These are phyloP conservation scores for Sphenostylis stenocarpa DNA, from an alignment of 306 rosid genomes.

Conservation along the genomic window DNA sequence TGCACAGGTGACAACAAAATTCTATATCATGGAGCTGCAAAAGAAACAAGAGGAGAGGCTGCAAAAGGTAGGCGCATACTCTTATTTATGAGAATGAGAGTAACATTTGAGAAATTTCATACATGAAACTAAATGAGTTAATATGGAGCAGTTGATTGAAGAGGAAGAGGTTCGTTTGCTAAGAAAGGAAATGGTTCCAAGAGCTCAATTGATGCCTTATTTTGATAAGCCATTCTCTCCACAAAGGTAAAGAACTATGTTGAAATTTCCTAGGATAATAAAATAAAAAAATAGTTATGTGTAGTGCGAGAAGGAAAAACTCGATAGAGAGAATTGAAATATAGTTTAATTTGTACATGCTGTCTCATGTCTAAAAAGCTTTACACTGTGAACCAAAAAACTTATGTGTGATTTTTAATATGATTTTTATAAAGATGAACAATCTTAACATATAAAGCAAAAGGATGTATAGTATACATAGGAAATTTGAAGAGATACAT, in stretches of 20 bases:
- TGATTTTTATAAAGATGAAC: too few relatives aligned
- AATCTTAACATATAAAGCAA: too few relatives aligned
- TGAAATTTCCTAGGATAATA: background rate
- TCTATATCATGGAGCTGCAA: slow-evolving; percentile 59
- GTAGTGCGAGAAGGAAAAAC: background rate
- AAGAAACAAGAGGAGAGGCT: slow-evolving; percentile 69
- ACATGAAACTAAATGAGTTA: background rate
- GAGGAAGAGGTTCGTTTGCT: slow-evolving; percentile 86
- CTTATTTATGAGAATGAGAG: background rate
- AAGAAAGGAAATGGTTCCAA: slow-evolving; percentile 95
- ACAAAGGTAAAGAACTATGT: slow-evolving; percentile 57
- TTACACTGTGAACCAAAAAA: background rate
- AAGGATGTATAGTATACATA: too few relatives aligned
- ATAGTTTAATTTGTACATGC: background rate
- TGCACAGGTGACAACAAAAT: slow-evolving; percentile 74
- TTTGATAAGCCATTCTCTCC: slow-evolving; percentile 89
- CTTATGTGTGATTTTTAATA: background rate
- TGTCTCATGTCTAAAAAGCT: background rate
- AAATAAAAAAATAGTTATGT: background rate
- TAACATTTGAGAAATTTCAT: background rate
- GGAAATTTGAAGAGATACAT: background rate
- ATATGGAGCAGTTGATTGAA: slow-evolving; percentile 72
- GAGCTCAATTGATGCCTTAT: slow-evolving; percentile 95
- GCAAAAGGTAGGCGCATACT: slow-evolving; percentile 56
- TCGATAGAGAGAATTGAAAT: background rate